Conservation (phyloP, 768 basidiomycete species). For the Tulasnella sp. region DNA sequence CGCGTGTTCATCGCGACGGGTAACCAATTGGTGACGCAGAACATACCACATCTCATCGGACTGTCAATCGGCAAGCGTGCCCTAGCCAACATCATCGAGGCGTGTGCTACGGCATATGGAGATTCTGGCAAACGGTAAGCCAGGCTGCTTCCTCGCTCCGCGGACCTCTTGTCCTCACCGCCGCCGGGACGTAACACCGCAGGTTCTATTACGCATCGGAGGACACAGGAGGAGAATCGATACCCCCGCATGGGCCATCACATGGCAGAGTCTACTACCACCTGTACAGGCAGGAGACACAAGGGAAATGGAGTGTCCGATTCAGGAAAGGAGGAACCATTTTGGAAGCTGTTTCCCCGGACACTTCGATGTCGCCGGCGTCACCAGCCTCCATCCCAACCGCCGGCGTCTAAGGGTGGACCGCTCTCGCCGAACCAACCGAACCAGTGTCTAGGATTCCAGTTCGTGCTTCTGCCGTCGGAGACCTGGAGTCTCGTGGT, state of each 20-base stretch:
- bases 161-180: background rate
- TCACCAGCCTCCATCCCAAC: no score
- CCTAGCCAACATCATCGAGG: slow-evolving; percentile 2
- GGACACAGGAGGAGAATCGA: background rate
- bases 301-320: slow-evolving; percentile 9
- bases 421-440: no score
- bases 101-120: slow-evolving; percentile 4
- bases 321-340: no score
- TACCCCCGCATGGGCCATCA: background rate
- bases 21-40: background rate
- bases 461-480: no score
- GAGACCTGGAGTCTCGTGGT: no score
- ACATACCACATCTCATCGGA: background rate
- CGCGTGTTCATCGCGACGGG: slow-evolving; percentile 3
- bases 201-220: slow-evolving; percentile 11
- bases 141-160: background rate
- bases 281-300: background rate
- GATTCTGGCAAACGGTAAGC: slow-evolving; percentile 7
- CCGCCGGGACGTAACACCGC: no score
- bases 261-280: slow-evolving; percentile 1
- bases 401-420: no score
- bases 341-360: no score
- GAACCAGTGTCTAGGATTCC: no score
- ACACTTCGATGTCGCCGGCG: no score
- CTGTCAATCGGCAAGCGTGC: slow-evolving; percentile 1